Conservation (phyloP, 192 early-diverging fungal species). For the Cetraspora pellucida region DNA sequence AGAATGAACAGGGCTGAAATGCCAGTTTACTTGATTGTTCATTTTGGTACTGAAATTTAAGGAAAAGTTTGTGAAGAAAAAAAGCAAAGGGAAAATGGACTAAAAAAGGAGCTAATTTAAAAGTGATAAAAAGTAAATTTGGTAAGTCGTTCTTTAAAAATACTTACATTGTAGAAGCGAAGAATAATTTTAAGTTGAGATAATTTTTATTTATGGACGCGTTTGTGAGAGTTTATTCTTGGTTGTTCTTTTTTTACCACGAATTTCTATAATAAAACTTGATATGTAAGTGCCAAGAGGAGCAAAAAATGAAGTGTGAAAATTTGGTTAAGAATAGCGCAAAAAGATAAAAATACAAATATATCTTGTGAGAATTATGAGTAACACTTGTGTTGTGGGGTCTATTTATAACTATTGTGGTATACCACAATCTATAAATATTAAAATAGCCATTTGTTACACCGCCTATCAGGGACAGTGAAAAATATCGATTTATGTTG, state of each 20-base stretch:
- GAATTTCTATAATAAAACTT: slow-evolving; percentile 10
- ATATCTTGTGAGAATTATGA: too few species aligned
- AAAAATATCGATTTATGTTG: too few species aligned
- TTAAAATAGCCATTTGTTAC: too few species aligned
- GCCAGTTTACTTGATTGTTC: too few species aligned
- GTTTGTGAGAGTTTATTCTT: slow-evolving; percentile 26
- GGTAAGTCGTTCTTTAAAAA: background rate
- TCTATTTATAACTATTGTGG: too few species aligned
- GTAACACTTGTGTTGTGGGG: too few species aligned
- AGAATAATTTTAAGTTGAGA: background rate
- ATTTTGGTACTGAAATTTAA: background rate
- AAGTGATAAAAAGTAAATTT: background rate
- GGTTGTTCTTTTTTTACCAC: slow-evolving; percentile 24
- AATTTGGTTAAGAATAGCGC: too few species aligned
- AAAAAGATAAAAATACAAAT: too few species aligned
- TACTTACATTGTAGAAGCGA: slow-evolving; percentile 10
- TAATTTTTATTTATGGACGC: slow-evolving; percentile 9
- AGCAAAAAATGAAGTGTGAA: too few species aligned
- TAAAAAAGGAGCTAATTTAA: background rate
- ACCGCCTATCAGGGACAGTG: too few species aligned
- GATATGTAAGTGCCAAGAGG: too few species aligned
- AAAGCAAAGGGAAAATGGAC: background rate
- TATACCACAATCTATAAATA: too few species aligned
- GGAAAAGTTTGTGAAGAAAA: background rate
- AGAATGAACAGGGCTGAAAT: background rate